These are phyloP conservation scores for Excoecaria cochinchinensis DNA, from an alignment of 345 rosid species.

Conservation along the genomic window DNA sequence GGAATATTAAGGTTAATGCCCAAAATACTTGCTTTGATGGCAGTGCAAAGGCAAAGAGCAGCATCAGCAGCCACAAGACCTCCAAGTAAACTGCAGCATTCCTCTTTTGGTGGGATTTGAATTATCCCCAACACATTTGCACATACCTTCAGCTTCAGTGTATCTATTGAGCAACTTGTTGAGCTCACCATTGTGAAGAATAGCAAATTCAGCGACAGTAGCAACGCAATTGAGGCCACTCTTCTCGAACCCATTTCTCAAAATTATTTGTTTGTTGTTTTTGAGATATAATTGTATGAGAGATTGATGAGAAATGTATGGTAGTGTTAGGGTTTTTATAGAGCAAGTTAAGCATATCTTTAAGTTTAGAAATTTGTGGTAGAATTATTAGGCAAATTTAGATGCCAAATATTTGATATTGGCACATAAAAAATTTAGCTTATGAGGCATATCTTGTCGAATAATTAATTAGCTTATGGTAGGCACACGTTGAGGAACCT, in stretches of 20 bases:
- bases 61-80: conserved; percentile 55
- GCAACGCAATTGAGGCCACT: neutral
- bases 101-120: conserved; percentile 35
- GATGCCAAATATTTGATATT: too few relatives aligned
- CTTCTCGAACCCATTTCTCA: neutral
- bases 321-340: neutral
- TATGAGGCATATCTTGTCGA: too few relatives aligned
- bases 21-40: conserved; percentile 43
- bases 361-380: too few relatives aligned
- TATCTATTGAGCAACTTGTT: conserved; percentile 43
- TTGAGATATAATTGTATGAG: neutral
- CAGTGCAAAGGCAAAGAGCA: conserved; percentile 59
- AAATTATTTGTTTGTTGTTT: too few relatives aligned
- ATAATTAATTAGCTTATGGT: too few relatives aligned
- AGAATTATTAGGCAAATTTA: too few relatives aligned
- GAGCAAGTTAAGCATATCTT: neutral
- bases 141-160: conserved; percentile 46
- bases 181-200: conserved; percentile 8
- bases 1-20: conserved; percentile 48
- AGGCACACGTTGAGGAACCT: too few relatives aligned
- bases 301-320: neutral
- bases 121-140: conserved; percentile 32
- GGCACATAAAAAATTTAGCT: too few relatives aligned
- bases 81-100: conserved; percentile 43
- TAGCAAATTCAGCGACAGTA: neutral